phyloP scores from a whole-genome alignment of 106 monocot genomes.

The Dendrobium chrysotoxum region DNA sequence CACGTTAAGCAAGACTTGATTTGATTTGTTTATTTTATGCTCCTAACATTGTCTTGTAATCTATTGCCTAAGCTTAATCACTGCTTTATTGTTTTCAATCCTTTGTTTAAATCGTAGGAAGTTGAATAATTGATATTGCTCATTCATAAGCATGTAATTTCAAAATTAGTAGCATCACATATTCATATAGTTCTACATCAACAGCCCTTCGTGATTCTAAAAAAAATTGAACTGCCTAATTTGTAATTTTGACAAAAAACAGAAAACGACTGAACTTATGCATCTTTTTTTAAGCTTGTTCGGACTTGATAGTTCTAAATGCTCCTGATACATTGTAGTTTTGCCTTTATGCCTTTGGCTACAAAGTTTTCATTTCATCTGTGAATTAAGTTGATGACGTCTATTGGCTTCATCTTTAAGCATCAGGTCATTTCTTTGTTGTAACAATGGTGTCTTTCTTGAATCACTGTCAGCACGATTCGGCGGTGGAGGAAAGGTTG shows the following conservation, averaged over 20 bases:
- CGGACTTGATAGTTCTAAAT: not conserved
- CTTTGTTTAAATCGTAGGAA: no score
- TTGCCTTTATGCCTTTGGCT: slow-evolving; percentile 1
- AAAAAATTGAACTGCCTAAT: not conserved
- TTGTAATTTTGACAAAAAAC: not conserved
- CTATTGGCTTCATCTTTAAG: not conserved
- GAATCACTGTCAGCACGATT: slow-evolving; percentile 37
- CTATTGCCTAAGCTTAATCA: no score
- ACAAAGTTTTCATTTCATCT: not conserved
- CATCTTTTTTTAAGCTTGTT: not conserved
- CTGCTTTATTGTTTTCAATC: no score
- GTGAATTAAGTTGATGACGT: not conserved
- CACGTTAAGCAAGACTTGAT: no score
- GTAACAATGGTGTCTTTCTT: not conserved
- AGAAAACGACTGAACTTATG: not conserved
- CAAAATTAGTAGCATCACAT: no score
- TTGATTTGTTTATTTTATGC: no score
- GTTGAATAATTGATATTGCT: no score
- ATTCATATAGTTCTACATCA: no score
- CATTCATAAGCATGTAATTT: no score
- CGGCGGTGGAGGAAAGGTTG: slow-evolving; percentile 73
- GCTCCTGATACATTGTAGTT: not conserved
- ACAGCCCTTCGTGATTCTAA: no score
- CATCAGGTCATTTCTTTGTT: not conserved
- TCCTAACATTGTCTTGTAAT: no score